Conservation (phyloP, 169 alveolate genomes). For the Neospora caninum region DNA sequence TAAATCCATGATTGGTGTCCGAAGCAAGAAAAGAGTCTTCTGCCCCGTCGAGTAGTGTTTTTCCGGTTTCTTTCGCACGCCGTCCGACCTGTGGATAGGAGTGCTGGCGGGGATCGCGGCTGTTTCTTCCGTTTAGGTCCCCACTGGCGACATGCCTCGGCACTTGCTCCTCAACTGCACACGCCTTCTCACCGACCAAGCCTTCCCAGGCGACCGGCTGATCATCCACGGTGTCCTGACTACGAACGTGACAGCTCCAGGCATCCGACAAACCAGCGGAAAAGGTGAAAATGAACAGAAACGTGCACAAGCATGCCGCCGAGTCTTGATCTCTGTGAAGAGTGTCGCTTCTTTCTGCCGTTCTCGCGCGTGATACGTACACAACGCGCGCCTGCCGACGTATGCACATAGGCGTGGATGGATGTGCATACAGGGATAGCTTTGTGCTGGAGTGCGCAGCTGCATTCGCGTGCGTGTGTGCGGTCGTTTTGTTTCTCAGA, state of each 20-base stretch:
- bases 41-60: neutral
- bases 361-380: neutral
- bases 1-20: too few species aligned
- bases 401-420: neutral
- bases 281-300: neutral
- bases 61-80: neutral
- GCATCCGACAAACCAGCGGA: neutral
- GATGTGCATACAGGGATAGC: neutral
- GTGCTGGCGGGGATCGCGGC: too few species aligned
- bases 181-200: conserved; percentile 92
- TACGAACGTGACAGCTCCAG: conserved; percentile 58
- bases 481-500: neutral
- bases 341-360: neutral
- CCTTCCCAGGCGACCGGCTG: conserved; percentile 98
- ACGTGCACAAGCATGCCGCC: too few species aligned
- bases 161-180: conserved; percentile 89
- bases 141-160: conserved; percentile 92
- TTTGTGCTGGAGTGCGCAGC: too few species aligned
- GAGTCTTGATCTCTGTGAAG: too few species aligned
- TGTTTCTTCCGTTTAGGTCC: conserved; percentile 70
- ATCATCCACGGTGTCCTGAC: conserved; percentile 92
- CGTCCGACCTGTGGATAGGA: too few species aligned
- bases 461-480: neutral
- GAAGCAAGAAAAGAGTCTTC: too few species aligned
- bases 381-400: neutral